A percentile compares a stretch with the other conserved stretches of the same genome.
These are phyloP conservation scores for Agrocybe chaxingu DNA, from an alignment of 768 basidiomycete genomes.

Conservation along the genomic window DNA sequence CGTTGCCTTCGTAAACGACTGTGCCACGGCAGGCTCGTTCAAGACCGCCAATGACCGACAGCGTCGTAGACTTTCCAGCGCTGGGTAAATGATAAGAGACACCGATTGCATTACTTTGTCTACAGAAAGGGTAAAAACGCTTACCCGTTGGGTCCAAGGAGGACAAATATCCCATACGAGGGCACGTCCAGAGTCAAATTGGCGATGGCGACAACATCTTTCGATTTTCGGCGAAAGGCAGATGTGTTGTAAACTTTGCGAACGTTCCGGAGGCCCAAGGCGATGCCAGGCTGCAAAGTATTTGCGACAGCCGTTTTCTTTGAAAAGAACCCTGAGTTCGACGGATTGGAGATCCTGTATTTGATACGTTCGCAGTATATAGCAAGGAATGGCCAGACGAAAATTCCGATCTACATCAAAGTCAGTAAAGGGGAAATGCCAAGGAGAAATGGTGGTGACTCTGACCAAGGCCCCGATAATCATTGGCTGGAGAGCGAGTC, in stretches of 20 bases:
- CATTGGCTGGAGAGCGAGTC: conserved; percentile 51
- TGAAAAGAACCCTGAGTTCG: conserved; percentile 4
- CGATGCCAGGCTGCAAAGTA: conserved; percentile 35
- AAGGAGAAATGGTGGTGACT: not conserved
- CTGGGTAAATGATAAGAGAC: conserved; percentile 27
- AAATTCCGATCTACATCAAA: conserved; percentile 53
- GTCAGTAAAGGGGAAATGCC: not conserved
- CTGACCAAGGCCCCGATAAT: conserved; percentile 65
- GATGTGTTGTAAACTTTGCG: conserved; percentile 56
- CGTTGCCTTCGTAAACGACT: conserved; percentile 55
- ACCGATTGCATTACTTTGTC: not conserved
- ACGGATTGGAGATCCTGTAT: conserved; percentile 53
- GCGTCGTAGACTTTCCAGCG: conserved; percentile 73
- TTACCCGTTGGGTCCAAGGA: conserved; percentile 71
- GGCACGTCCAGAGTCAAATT: conserved; percentile 71
- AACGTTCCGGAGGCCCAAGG: conserved; percentile 61
- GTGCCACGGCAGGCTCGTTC: conserved; percentile 57
- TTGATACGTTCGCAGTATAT: conserved; percentile 57
- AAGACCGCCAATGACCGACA: conserved; percentile 66
- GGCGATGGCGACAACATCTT: conserved; percentile 54
- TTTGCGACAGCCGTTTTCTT: conserved; percentile 5
- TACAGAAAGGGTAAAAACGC: conserved; percentile 4
- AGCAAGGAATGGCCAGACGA: conserved; percentile 72
- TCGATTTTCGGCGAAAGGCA: conserved; percentile 40
- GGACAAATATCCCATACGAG: conserved; percentile 67